Conservation (phyloP, 345 rosid species). For the Adansonia digitata region DNA sequence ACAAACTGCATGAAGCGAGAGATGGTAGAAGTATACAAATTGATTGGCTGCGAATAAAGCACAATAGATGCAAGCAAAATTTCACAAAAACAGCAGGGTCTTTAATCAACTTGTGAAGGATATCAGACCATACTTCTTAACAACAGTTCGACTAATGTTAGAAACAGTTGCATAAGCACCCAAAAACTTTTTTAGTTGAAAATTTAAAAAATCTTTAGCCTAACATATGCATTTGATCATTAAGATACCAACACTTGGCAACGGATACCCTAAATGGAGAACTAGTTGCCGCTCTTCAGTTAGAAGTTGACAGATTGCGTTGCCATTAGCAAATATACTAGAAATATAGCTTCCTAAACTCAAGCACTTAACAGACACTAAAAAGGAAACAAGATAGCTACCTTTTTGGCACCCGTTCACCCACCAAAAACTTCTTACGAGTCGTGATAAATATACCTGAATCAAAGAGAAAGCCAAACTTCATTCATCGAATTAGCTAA, state of each 20-base stretch:
- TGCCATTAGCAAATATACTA: neutral
- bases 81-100: neutral
- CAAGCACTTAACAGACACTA: neutral
- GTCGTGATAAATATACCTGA: neutral
- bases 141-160: neutral
- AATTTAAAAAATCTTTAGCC: neutral
- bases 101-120: neutral
- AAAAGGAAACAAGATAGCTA: constrained; percentile 8
- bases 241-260: neutral
- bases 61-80: neutral
- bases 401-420: neutral
- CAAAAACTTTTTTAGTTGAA: neutral
- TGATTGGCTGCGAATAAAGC: neutral
- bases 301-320: neutral
- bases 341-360: neutral
- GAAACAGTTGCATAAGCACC: neutral
- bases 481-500: neutral
- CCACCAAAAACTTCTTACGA: neutral
- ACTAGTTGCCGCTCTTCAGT: neutral
- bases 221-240: neutral
- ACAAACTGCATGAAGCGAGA: neutral
- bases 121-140: neutral
- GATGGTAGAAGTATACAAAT: neutral
- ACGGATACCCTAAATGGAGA: neutral
- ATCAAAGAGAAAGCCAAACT: neutral